A percentile compares a stretch with the other conserved stretches of the same genome.
Conservation (phyloP, 306 rosid genomes). For the Vicia faba region DNA sequence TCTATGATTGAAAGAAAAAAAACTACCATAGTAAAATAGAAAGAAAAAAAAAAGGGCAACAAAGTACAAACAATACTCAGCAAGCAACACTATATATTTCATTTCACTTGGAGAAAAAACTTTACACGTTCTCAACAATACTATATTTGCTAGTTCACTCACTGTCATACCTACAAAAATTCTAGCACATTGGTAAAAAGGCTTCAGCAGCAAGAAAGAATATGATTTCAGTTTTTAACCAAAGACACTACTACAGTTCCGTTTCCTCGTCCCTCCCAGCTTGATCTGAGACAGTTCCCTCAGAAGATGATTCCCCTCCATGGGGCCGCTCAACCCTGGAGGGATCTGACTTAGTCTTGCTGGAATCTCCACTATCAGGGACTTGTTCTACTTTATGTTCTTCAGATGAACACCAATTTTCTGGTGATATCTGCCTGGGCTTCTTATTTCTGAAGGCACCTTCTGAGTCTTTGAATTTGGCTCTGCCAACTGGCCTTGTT, state of each 20-base stretch:
- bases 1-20: neutral
- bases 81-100: conserved; percentile 79
- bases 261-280: conserved; percentile 68
- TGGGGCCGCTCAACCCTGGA: conserved; percentile 56
- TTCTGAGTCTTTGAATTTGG: conserved; percentile 54
- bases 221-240: conserved; percentile 47
- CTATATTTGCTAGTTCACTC: conserved; percentile 66
- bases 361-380: conserved; percentile 73
- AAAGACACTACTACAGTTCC: conserved; percentile 46
- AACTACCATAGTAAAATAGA: conserved; percentile 25
- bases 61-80: conserved; percentile 39
- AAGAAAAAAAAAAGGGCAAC: conserved; percentile 23
- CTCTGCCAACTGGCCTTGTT: conserved; percentile 59
- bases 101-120: conserved; percentile 65
- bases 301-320: conserved; percentile 74
- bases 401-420: conserved; percentile 37
- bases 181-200: conserved; percentile 67
- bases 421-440: conserved; percentile 47
- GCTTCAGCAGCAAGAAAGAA: conserved; percentile 64
- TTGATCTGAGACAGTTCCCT: conserved; percentile 93
- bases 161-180: conserved; percentile 83
- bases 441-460: conserved; percentile 41
- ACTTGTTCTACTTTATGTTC: conserved; percentile 44
- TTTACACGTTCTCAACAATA: conserved; percentile 68
- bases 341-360: conserved; percentile 90